A percentile compares a stretch with the other conserved stretches of the same genome.
Evolutionary conservation across 495 filamentous ascomycete genomes (phyloP).

Genomic region (Podospora pseudocomata): DNA sequence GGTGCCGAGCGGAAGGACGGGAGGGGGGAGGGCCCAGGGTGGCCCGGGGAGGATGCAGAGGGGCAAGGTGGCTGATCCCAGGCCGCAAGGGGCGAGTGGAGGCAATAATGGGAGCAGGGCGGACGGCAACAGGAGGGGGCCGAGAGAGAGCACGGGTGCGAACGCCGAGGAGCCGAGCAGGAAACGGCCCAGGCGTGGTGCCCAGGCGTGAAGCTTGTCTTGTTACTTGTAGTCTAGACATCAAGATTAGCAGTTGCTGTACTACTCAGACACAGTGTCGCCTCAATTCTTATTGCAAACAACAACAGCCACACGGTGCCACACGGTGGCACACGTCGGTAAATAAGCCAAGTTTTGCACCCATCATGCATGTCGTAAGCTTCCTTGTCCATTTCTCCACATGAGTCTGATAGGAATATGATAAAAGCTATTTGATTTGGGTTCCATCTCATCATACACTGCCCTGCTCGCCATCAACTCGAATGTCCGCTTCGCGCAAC

Average conservation of each 20-base stretch:
- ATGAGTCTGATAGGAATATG: not conserved
- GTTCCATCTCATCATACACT: not conserved
- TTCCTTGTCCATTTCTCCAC: not conserved
- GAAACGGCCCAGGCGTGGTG: constrained; percentile 14
- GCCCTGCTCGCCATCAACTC: not conserved
- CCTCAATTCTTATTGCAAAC: no score
- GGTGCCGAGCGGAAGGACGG: not conserved
- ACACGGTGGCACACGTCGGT: no score
- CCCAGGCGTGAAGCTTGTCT: not conserved
- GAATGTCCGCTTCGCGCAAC: not conserved
- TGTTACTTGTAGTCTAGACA: no score
- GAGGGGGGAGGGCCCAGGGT: not conserved
- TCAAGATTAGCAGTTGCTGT: no score
- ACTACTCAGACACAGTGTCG: no score
- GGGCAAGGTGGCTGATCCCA: not conserved
- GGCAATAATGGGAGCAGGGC: not conserved
- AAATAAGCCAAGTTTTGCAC: no score
- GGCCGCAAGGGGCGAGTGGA: not conserved
- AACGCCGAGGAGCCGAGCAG: constrained; percentile 19
- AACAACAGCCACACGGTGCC: no score
- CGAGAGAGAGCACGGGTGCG: not conserved
- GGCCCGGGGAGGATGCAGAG: not conserved
- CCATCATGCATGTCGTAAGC: no score
- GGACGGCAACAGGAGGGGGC: constrained; percentile 1
- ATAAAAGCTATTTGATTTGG: not conserved